Evolutionary conservation across 2,329 filamentous ascomycete species (phyloP), one percentile per base, ranked within the genome.

Genomic region (Parastagonospora avenae): DNA sequence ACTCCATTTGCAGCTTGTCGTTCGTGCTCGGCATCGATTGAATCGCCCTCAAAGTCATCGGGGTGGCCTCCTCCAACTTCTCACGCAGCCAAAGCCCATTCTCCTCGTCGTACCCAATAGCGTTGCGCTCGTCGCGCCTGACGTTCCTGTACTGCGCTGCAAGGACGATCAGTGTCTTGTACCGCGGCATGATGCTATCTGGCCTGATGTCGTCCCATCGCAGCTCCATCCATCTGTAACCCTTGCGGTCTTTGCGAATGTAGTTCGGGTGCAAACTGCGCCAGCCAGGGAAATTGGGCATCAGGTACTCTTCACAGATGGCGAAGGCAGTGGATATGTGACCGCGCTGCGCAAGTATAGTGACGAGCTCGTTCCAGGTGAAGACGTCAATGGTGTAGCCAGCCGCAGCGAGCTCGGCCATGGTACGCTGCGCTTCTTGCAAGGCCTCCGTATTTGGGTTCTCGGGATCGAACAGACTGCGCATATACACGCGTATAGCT

Each of bases 301-400:
- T 95, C 48, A 97, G 85, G 53, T 85, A 84, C 24, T 80, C 75
- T 76, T 97, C 93, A 68, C 90, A 93, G 44, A 87, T 75, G 16
- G 76, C 68, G 74, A 94, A 96, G 32, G 92, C 92, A 15, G 87
- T 79, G 41, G 84, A 74, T 62, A 82, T 81, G 39, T 82, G 79
- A 39, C 82, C 80, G 46, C 85, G 79, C 11, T 79, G 76, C 19
- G 85, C 84, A 27, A 97, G 83, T 43, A 81, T 74, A 62, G 88
- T 84, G 48, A 96, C 81, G 57, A 90, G 86, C 43, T 83, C 80
- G 68, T 96, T 94, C 91, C 91, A 96, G 60, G 90, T 92, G 62
- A 82, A 82, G 68, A 84, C 87, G 65, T 91, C 87, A 50, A 97
- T 74, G 27, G 78, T 76, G 76, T 93, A 97, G 9, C 92, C 93